Percentiles rank a stretch among this genome's conserved stretches.
These are phyloP conservation scores for Phytomonas sp. DNA, from an alignment of 208 protist species.

Conservation along the genomic window DNA sequence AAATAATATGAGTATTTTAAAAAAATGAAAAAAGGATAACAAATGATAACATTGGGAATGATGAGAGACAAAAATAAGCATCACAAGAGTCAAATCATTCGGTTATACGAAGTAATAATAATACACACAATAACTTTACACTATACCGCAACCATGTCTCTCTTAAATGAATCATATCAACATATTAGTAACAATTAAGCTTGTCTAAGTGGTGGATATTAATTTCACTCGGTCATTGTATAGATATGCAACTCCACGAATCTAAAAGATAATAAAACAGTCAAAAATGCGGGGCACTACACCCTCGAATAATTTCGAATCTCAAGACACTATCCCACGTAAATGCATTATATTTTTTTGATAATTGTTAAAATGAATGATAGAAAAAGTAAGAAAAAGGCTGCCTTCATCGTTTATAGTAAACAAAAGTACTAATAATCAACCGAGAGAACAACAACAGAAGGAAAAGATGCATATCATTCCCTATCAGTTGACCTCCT, in stretches of 20 bases:
- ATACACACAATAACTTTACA: not conserved
- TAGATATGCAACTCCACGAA: not conserved
- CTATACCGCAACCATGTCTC: not conserved
- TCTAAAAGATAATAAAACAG: not conserved
- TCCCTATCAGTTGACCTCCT: not conserved
- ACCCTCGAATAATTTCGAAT: not conserved
- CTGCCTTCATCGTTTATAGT: not conserved
- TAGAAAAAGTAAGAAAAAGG: not conserved
- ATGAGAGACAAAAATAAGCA: not conserved
- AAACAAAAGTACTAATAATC: not conserved
- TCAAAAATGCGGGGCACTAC: not conserved
- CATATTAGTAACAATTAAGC: not conserved
- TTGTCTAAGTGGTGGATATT: not conserved
- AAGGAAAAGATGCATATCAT: conserved; percentile 2
- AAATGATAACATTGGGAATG: not conserved
- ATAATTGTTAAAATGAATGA: not conserved
- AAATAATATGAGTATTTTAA: not conserved
- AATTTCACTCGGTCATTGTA: not conserved
- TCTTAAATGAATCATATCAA: not conserved
- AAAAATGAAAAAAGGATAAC: not conserved
- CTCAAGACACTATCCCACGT: not conserved
- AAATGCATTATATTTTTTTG: not conserved
- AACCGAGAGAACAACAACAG: conserved; percentile 8
- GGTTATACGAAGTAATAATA: not conserved
- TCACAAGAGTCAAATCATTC: not conserved